Evolutionary conservation across 495 filamentous ascomycete species (phyloP).

Genomic region (Apodospora peruviana): DNA sequence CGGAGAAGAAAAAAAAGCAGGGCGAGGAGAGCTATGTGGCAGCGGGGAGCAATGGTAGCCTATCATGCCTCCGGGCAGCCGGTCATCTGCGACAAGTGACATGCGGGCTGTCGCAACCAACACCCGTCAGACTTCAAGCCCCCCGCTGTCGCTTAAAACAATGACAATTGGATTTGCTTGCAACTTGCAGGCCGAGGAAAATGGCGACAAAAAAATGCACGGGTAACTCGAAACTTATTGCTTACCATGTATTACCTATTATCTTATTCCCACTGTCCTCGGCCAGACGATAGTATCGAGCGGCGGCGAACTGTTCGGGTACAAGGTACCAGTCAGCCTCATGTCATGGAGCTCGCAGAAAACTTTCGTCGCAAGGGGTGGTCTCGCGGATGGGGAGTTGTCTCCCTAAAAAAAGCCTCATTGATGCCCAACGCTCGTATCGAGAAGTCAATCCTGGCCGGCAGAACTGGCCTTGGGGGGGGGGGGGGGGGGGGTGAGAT

Average conservation of each 20-base stretch:
- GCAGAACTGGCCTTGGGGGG: too few species aligned
- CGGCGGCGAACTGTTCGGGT: slow-evolving; percentile 64
- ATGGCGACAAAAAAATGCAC: slow-evolving; percentile 1
- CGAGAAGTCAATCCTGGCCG: too few species aligned
- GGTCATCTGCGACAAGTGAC: slow-evolving; percentile 16
- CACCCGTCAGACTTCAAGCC: too few species aligned
- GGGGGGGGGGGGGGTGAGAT: too few species aligned
- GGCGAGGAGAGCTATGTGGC: slow-evolving; percentile 8
- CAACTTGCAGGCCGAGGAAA: too few species aligned
- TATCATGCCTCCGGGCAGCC: slow-evolving; percentile 7
- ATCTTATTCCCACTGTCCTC: slow-evolving; percentile 85
- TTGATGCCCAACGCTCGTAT: slow-evolving; percentile 42
- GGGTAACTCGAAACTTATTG: slow-evolving; percentile 13
- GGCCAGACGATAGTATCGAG: slow-evolving; percentile 89
- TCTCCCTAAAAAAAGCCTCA: too few species aligned
- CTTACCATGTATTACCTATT: slow-evolving; percentile 93
- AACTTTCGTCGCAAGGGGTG: slow-evolving; percentile 7
- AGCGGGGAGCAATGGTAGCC: slow-evolving; percentile 6
- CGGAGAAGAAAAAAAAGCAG: slow-evolving; percentile 10
- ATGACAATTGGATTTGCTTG: too few species aligned
- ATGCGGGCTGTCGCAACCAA: slow-evolving; percentile 5
- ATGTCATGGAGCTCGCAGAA: slow-evolving; percentile 18
- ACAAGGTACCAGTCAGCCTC: slow-evolving; percentile 31
- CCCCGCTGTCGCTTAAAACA: too few species aligned
- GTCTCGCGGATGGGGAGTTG: too few species aligned